Evolutionary conservation across 2,329 filamentous ascomycete genomes (phyloP), one percentile per base, ranked within the genome.

Genomic region (Aureobasidium sp.): DNA sequence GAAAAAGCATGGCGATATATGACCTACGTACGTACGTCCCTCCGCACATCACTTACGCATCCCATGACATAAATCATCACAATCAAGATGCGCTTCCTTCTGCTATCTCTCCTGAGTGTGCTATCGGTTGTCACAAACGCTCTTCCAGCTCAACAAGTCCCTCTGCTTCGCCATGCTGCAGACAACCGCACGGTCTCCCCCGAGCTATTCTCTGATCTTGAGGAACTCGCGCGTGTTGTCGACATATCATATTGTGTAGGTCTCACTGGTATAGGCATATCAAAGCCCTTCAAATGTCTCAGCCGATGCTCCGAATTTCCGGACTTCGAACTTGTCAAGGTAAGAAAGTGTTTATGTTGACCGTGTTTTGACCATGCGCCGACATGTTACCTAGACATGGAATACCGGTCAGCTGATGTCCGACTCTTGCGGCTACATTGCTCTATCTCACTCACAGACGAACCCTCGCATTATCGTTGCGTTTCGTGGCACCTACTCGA

Each of bases 171-270:
- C 64, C 67, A 70, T 66, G 61, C 64, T 60, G 58, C 64, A 66
- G 70, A 70, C 65, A 69, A 69, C 64, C 73, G 69, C 65, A 68
- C 72, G 35, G 72, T 94, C 61, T 86, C 88, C 5, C 70, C 75
- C 31, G 70, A 78, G 27, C 81, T 97, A 64, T 97, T 96, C 75
- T 78, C 83, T 63, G 86, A 90, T 19, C 85, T 99, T 15, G 91
- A 97, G 74, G 89, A 96, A 69, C 80, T 93, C 61, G 85, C 93
- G n/a, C 87, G 92, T 60, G 82, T 97, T 29, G 93, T 97, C 65
- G 94, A 99, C 73, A 94, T 97, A 63, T 81, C 91, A 52, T 97
- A 97, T 76, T 99, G 94, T 74, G 89, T 97, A 63, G 91, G 92
- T 64, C 86, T 83, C 5, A 87, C 89, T 0, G 92, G 91, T 12